Evolutionary conservation across 2,329 filamentous ascomycete genomes (phyloP).

Genomic region (Alternaria consortialis): DNA sequence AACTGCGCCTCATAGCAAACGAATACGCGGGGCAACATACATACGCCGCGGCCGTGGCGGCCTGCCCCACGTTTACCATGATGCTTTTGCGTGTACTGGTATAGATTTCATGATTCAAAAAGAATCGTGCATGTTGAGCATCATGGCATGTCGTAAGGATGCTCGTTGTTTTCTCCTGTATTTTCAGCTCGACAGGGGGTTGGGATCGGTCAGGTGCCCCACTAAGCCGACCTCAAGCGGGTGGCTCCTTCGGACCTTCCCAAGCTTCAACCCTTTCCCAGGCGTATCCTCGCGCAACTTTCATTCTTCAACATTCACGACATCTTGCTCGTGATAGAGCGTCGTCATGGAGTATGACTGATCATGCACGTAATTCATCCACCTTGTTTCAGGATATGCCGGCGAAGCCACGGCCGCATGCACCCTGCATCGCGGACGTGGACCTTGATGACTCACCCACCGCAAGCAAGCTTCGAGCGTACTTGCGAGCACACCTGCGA

Average conservation of each 20-base stretch:
- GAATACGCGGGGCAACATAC: constrained; percentile 31
- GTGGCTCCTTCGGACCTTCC: constrained; percentile 5
- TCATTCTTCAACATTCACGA: constrained; percentile 2
- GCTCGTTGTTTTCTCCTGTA: constrained; percentile 22
- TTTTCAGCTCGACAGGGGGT: constrained; percentile 47
- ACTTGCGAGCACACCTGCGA: constrained; percentile 9
- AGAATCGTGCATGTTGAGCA: constrained; percentile 35
- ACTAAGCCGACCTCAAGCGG: constrained; percentile 35
- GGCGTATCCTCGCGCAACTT: constrained; percentile 8
- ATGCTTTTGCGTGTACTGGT: constrained; percentile 18
- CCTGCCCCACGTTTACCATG: constrained; percentile 26
- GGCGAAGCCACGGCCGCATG: constrained; percentile 28
- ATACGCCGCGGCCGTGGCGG: constrained; percentile 40
- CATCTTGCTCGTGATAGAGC: constrained; percentile 6
- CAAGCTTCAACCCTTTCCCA: constrained; percentile 6
- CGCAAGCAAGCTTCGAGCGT: constrained; percentile 19
- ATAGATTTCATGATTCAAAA: constrained; percentile 13
- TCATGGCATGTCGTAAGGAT: constrained; percentile 30
- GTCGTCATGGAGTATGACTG: constrained; percentile 33
- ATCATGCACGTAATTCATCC: constrained; percentile 30
- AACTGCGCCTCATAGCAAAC: constrained; percentile 46
- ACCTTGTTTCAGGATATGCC: constrained; percentile 44
- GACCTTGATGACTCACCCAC: constrained; percentile 45
- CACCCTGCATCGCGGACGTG: constrained; percentile 43
- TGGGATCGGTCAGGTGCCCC: constrained; percentile 20